Evolutionary conservation across 371 early-diverging fungal species (phyloP).

Genomic region (Massospora cicadina): DNA sequence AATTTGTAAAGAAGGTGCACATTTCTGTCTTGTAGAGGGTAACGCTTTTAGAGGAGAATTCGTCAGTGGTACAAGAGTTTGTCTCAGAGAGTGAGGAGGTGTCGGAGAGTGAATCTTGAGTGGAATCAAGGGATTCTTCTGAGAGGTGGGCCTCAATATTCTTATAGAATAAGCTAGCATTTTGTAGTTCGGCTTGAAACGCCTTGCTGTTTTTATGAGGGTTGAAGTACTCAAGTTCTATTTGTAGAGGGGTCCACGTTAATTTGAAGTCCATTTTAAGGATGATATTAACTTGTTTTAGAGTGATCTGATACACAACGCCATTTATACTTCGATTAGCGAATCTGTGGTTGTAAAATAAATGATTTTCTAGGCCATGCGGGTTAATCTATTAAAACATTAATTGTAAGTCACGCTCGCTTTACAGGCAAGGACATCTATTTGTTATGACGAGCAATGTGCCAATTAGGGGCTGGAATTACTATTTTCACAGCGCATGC

Average conservation of each 20-base stretch:
- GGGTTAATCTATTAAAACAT: no score
- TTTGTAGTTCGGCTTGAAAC: neutral
- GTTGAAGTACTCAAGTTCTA: neutral
- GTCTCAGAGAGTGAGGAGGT: neutral
- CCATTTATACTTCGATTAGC: no score
- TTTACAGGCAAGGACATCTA: no score
- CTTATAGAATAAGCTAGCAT: neutral
- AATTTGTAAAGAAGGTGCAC: slow-evolving; percentile 78
- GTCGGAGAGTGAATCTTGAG: neutral
- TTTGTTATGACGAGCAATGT: no score
- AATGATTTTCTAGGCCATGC: no score
- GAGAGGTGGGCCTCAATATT: neutral
- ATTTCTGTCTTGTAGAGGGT: slow-evolving; percentile 90
- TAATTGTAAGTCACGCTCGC: no score
- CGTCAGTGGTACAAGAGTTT: neutral
- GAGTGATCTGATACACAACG: no score
- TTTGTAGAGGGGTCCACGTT: neutral
- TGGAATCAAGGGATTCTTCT: neutral
- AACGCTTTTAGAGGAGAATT: slow-evolving; percentile 8
- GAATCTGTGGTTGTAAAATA: no score
- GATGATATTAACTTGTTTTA: neutral
- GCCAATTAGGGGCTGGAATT: no score
- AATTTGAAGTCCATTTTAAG: neutral
- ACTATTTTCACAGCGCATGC: no score
- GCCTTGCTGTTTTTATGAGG: neutral